Percentiles rank a stretch among this genome's conserved stretches.
phyloP scores from a whole-genome alignment of 75 land plant species.

The Pinus albicaulis region DNA sequence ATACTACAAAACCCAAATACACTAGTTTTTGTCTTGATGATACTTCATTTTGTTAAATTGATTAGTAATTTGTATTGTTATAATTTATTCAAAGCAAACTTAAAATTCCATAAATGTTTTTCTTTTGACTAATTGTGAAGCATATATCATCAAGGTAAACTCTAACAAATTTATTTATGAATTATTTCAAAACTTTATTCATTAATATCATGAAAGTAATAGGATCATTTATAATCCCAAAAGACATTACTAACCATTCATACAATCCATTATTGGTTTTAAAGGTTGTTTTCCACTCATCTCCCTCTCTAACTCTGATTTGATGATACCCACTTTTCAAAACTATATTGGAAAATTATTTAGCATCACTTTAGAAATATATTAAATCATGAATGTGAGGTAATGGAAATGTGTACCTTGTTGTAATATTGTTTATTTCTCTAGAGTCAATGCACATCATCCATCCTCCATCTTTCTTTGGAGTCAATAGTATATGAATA shows the following conservation, averaged over 20 bases:
- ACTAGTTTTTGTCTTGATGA: not conserved
- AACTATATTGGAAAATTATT: not conserved
- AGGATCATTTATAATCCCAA: not conserved
- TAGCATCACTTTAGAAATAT: not conserved
- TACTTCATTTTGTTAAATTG: not conserved
- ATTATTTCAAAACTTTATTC: not conserved
- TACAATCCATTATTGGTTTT: not conserved
- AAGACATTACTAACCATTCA: not conserved
- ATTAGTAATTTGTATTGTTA: not conserved
- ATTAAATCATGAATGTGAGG: not conserved
- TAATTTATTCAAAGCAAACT: not conserved
- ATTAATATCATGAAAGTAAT: not conserved
- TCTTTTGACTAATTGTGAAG: not conserved
- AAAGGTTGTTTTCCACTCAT: not conserved
- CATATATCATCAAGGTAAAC: not conserved
- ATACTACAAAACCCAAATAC: not conserved
- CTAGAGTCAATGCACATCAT: too few relatives aligned
- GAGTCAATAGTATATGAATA: too few relatives aligned
- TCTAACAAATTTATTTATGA: not conserved
- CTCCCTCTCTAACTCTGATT: not conserved
- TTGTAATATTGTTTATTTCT: too few relatives aligned
- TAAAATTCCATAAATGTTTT: not conserved
- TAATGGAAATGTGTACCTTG: not conserved
- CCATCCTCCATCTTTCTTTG: too few relatives aligned
- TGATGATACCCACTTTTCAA: not conserved